phyloP scores from a whole-genome alignment of 2,329 filamentous ascomycete species.

The Nemania sp. region DNA sequence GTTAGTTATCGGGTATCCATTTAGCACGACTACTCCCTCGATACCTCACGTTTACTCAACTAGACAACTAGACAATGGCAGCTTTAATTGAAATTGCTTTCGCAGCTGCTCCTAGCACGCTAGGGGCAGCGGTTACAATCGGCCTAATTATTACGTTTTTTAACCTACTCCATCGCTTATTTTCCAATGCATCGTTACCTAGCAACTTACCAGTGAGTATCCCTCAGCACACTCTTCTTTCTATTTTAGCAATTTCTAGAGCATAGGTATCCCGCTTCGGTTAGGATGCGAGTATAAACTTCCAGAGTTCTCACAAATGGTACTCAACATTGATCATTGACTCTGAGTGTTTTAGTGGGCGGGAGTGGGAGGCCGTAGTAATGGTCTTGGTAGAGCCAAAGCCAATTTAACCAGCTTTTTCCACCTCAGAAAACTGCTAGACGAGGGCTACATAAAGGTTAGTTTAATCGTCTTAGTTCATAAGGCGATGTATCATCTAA shows the following conservation, averaged over 20 bases:
- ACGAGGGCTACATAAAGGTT: slow-evolving; percentile 50
- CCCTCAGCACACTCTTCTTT: too few relatives aligned
- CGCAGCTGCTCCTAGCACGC: neutral
- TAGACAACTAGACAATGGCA: slow-evolving; percentile 28
- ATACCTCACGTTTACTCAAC: neutral
- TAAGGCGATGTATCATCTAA: neutral
- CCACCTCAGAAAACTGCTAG: slow-evolving; percentile 44
- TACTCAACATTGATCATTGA: too few relatives aligned
- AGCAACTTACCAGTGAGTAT: slow-evolving; percentile 43
- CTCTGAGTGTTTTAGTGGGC: too few relatives aligned
- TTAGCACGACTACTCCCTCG: neutral
- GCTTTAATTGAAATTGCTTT: slow-evolving; percentile 6
- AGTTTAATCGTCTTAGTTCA: slow-evolving; percentile 2
- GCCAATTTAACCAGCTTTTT: slow-evolving; percentile 48
- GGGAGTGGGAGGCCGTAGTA: slow-evolving; percentile 36
- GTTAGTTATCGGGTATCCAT: neutral
- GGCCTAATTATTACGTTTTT: slow-evolving; percentile 33
- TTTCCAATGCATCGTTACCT: slow-evolving; percentile 45
- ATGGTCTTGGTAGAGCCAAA: slow-evolving; percentile 39
- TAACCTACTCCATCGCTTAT: slow-evolving; percentile 45
- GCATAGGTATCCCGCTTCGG: too few relatives aligned
- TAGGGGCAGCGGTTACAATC: slow-evolving; percentile 21
- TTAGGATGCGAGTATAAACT: too few relatives aligned
- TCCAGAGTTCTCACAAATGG: too few relatives aligned
- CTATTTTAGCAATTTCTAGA: too few relatives aligned